Evolutionary conservation across 2,329 filamentous ascomycete genomes (phyloP).

Genomic region (Aspergillus vadensis): DNA sequence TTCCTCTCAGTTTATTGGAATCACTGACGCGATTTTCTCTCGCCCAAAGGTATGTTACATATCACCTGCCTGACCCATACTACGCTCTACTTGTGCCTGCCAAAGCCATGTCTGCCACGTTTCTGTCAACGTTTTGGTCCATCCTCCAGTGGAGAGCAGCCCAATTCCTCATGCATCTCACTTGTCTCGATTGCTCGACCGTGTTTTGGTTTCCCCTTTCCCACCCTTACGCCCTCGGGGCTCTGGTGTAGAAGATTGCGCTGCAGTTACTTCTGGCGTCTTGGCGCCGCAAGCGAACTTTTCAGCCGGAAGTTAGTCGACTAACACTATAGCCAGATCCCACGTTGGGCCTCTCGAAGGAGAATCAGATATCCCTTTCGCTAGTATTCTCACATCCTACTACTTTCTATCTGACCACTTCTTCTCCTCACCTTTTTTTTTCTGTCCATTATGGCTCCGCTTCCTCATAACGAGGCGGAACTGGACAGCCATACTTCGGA

Average conservation of each 20-base stretch:
- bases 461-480: constrained; percentile 38
- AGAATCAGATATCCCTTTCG: background rate
- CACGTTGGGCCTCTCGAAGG: constrained; percentile 12
- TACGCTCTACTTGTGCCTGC: constrained; percentile 18
- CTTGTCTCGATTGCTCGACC: constrained; percentile 5
- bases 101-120: constrained; percentile 26
- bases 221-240: constrained; percentile 5
- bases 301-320: constrained; percentile 22
- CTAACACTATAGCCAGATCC: constrained; percentile 34
- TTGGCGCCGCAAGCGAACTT: constrained; percentile 42
- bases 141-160: background rate
- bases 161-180: background rate
- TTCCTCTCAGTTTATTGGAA: constrained; percentile 3
- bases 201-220: constrained; percentile 5
- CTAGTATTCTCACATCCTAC: background rate
- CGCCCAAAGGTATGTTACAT: constrained; percentile 27
- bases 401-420: constrained; percentile 8
- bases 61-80: constrained; percentile 20
- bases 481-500: constrained; percentile 41
- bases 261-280: constrained; percentile 29
- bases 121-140: constrained; percentile 3
- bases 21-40: constrained; percentile 17
- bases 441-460: constrained; percentile 32
- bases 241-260: constrained; percentile 16
- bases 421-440: constrained; percentile 7